Evolutionary conservation across 164 flowering plant genomes (phyloP), one percentile per base, ranked within the genome.

Genomic region (Buxus sempervirens): DNA sequence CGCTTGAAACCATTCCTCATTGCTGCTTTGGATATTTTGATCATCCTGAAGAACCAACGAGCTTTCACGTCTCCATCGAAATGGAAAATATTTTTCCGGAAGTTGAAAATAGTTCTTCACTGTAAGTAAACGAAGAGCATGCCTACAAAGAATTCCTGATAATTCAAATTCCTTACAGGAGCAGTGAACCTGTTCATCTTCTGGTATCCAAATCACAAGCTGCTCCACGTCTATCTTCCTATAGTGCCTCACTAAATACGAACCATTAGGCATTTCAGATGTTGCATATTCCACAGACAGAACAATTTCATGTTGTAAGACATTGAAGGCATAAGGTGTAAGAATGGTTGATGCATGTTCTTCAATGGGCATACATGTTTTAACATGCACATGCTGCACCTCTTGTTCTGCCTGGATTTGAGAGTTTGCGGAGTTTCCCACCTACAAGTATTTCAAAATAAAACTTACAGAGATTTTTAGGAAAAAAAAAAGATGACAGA

Each of bases 131-230:
- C 89, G 84, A 45, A 89, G 77, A 28, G 86, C 76, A 72, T 89
- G 94, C 62, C 94, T 78, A 77, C 94, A 89, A 49, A 85, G 51
- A 6, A 82, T 78, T 51, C 94, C 90, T 26, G 90, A 85, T 48
- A 77, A 80, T 64, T 85, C 94, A 80, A 86, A 86, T 65, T 78
- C 84, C 67, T 86, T 85, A 65, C 94, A 89, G 14, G 88, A 85
- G 60, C 94, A 86, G 65, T 79, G 85, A 54, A 84, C 75, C 60
- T 77, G 85, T 55, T 86, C 94, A 28, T 79, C 85, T 51, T 82
- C 85, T 48, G 84, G 82, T 15, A 82, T 75, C 86, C 92, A 88
- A 61, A 81, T 65, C 0, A 84, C 83, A 56, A 80, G 78, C 36
- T 76, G 72, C 72, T 80, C 90, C 54, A 71, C 81, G 65, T 86